A percentile compares a stretch with the other conserved stretches of the same genome.
Evolutionary conservation across 2,329 filamentous ascomycete genomes (phyloP).

Genomic region (Cadophora sp.): DNA sequence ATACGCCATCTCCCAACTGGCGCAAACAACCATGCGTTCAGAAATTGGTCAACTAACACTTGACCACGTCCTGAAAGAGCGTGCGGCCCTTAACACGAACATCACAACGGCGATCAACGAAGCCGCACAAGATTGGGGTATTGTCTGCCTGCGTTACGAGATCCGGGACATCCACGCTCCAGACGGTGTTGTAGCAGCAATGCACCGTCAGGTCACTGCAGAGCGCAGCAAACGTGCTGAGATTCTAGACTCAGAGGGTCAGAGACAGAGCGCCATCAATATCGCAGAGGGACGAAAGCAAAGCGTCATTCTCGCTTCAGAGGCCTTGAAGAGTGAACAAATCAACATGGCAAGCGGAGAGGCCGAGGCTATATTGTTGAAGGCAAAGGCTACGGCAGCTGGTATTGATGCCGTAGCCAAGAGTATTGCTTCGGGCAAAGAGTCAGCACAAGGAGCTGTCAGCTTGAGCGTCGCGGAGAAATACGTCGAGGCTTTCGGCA

Average conservation of each 20-base stretch:
- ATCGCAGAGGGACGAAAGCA: constrained; percentile 98
- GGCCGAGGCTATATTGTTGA: constrained; percentile 88
- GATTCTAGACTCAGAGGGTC: constrained; percentile 96
- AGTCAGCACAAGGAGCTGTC: constrained; percentile 81
- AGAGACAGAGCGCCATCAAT: constrained; percentile 97
- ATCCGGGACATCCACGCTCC: constrained; percentile 98
- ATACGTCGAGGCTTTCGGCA: constrained; percentile 94
- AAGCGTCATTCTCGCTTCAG: constrained; percentile 93
- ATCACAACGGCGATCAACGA: constrained; percentile 99
- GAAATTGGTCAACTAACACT: constrained; percentile 97
- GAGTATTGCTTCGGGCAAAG: constrained; percentile 75
- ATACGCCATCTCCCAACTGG: constrained; percentile 97
- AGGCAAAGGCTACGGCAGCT: constrained; percentile 82
- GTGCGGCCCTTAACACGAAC: constrained; percentile 93
- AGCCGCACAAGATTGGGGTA: constrained; percentile 94
- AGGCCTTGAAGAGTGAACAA: constrained; percentile 86
- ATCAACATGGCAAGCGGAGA: constrained; percentile 95
- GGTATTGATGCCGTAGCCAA: constrained; percentile 88
- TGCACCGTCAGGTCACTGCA: constrained; percentile 97
- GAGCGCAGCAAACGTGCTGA: constrained; percentile 97
- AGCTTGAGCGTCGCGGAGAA: constrained; percentile 93
- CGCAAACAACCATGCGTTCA: constrained; percentile 98
- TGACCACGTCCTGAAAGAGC: constrained; percentile 97
- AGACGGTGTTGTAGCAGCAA: constrained; percentile 90
- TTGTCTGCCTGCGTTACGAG: constrained; percentile 95